Percentiles rank a stretch among this genome's conserved stretches.
These are phyloP conservation scores for Suhomyces wounanorum DNA, from an alignment of 1,139 yeast genomes.

Conservation along the genomic window DNA sequence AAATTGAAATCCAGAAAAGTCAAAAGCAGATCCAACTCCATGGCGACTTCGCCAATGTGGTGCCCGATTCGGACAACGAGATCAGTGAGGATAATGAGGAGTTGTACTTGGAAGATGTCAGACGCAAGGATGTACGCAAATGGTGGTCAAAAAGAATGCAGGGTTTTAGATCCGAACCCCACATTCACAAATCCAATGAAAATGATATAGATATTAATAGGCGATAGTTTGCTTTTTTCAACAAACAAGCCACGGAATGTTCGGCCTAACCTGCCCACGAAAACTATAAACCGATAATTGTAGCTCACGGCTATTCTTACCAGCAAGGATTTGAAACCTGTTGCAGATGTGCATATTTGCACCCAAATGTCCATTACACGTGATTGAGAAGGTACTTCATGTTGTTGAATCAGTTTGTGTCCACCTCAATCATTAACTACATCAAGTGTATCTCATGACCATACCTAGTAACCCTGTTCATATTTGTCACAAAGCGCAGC, in stretches of 20 bases:
- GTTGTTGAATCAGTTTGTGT: neutral
- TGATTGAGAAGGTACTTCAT: neutral
- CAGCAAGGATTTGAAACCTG: conserved; percentile 1
- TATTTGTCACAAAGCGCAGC: conserved; percentile 21
- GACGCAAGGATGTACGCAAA: conserved; percentile 36
- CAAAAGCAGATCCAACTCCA: conserved; percentile 24
- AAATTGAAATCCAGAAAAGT: conserved; percentile 20
- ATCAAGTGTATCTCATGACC: conserved; percentile 1
- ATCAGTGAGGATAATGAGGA: conserved; percentile 32
- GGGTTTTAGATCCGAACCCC: conserved; percentile 3
- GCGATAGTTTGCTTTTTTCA: neutral
- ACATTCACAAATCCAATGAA: neutral
- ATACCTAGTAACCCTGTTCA: conserved; percentile 4
- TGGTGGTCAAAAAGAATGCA: conserved; percentile 54
- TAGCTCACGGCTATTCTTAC: conserved; percentile 7
- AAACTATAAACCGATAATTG: neutral
- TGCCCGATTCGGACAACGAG: conserved; percentile 19
- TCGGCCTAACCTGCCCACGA: conserved; percentile 2
- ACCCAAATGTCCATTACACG: conserved; percentile 6
- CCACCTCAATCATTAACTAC: neutral
- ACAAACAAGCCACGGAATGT: neutral
- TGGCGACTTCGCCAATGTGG: conserved; percentile 23
- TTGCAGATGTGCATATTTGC: conserved; percentile 8
- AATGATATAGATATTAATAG: conserved; percentile 8
- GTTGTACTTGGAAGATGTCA: conserved; percentile 42